Base-by-base conservation (phyloP, 331 rosid species). In the Prunus yedoensis region DNA sequence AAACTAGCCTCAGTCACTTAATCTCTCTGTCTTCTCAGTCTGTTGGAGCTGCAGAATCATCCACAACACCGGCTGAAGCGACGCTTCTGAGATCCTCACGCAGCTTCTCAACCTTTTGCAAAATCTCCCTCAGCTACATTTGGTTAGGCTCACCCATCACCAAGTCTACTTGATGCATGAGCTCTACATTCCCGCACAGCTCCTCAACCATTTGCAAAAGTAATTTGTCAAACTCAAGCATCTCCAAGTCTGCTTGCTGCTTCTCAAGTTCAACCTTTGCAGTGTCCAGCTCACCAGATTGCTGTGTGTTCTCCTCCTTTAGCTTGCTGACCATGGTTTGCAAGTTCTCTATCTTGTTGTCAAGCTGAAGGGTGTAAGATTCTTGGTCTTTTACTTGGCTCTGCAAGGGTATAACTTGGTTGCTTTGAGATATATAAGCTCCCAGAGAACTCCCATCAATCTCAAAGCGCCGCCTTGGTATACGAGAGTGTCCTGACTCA, bases 91-190 rank as follows among this genome's bases (percentile, higher is more conserved):
- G 41, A 60, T 60, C 66, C 66, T 60, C n/a, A 8, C 11, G 11
- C 66, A 60, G 11, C 66, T 60, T 27, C 66, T 60, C 66, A 14
- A 27, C 41, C 41, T 60, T 60, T 21, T 60, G 66, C 66, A 28
- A 60, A 60, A 60, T 38, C 66, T 60, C 66, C 41, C 66, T 27
- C n/a, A 60, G 28, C 66, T 60, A 11, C 38, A 60, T 27, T 60
- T 60, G 38, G 66, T 60, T 60, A 27, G 66, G 66, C 35, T 60
- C 43, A 28, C 66, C 66, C 10, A 18, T 53, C 58, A 53, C 20
- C 23, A 53, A 17, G 23, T 53, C 58, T 17, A 53, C 11, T 18
- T 53, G 58, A 5, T 53, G 58, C 23, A 18, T 53, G 21, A 53
- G 21, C 21, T 53, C 58, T 18, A 53, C 58, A 53, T 53, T 53